Base-by-base conservation (phyloP, 345 rosid species). In the Viola odorata region DNA sequence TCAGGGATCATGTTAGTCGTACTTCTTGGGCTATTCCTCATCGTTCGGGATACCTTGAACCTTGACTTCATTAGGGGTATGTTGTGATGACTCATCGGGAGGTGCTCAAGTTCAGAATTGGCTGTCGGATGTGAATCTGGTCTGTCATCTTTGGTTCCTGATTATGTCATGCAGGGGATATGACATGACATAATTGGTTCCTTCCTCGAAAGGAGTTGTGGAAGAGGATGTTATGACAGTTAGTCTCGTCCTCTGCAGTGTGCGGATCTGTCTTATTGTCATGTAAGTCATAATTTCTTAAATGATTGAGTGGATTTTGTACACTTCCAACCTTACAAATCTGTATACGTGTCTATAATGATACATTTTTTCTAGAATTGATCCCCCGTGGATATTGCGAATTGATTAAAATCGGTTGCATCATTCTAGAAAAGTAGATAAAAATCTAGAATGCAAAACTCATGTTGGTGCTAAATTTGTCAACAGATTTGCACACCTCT, bases 1-100 rank as follows among this genome's bases (percentile, higher is more conserved):
- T 89, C 98, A 6, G 98, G 97, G 63, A 79, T 92, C 53, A 70
- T 81, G 90, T 74, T 89, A 67, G 98, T 92, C 63, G 3, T 84
- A 63, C 75, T 89, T 42, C 80, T 87, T 4, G 98, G 98, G 39
- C 65, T 92, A 64, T 87, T 87, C 73, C 98, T 92, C 55, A 81
- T 92, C 1, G 77, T 89, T 48, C 84, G 86, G n/a, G 98, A 92
- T 58, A 89, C 96, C 15, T 81, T 92, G 59, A 89, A 87, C 75
- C 96, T 92, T 57, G 94, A 85, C 50, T 82, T 92, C 81, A 71
- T 89, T 69, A 84, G 70, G 77, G 91, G 83, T 62, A 55, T 87
- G 85, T 73, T 92, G 81, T 92, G 82, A 80, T 72, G 14, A 45
- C 48, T 58, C 56, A 47, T 17, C 6, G 3, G 1, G 49, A 23